Evolutionary conservation across 1,139 yeast genomes (phyloP).

Genomic region (Candida albicans): DNA sequence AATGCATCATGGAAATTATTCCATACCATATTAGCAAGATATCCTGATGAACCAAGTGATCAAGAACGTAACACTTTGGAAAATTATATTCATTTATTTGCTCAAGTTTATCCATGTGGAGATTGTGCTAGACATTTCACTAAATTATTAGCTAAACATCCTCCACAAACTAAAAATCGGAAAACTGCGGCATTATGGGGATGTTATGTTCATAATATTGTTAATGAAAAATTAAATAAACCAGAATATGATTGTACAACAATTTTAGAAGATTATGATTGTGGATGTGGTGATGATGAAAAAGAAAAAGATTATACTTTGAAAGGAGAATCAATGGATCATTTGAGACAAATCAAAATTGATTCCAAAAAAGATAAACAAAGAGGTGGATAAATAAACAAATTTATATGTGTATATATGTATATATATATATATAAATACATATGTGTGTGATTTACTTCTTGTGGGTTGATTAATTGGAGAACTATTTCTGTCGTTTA

Average conservation of each 20-base stretch:
- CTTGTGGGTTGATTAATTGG: too few species aligned
- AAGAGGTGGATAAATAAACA: constrained; percentile 31
- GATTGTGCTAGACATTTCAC: constrained; percentile 94
- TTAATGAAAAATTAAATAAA: constrained; percentile 71
- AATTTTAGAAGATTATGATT: constrained; percentile 86
- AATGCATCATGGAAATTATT: constrained; percentile 84
- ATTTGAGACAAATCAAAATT: constrained; percentile 43
- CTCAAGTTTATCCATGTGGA: constrained; percentile 87
- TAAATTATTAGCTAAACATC: constrained; percentile 61
- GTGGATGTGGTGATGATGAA: constrained; percentile 89
- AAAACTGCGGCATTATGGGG: constrained; percentile 95
- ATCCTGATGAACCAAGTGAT: constrained; percentile 75
- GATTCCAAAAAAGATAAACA: constrained; percentile 43
- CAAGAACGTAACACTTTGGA: constrained; percentile 63
- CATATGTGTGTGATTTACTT: too few species aligned
- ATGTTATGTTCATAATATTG: constrained; percentile 87
- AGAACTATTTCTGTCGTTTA: constrained; percentile 14
- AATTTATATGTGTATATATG: neutral
- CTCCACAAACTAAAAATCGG: constrained; percentile 81
- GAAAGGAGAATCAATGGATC: constrained; percentile 38
- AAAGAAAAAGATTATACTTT: constrained; percentile 41
- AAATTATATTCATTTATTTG: constrained; percentile 57
- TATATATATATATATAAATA: neutral
- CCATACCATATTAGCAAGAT: constrained; percentile 89
- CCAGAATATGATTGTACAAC: constrained; percentile 78